Base-by-base conservation (phyloP, 345 rosid species). In the Eucalyptus paniculata region DNA sequence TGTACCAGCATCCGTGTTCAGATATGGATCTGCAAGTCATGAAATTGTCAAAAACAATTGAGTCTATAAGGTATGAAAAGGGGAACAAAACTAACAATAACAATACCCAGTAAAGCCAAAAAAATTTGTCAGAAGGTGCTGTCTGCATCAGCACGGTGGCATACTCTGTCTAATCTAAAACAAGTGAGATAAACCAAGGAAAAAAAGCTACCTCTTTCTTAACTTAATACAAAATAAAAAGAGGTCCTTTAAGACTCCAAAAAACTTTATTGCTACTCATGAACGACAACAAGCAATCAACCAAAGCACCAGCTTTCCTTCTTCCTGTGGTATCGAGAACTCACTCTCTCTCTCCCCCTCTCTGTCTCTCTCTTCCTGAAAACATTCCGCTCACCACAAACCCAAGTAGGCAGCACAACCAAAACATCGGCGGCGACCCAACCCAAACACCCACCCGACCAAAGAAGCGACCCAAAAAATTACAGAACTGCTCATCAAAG, bases 1-100 rank as follows among this genome's bases (percentile, higher is more conserved):
- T 89, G 99, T 97, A 91, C 99, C 99, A 89, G 99, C 99, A 92
- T 97, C 99, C 85, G 95, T 96, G 90, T 97, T 97, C 89, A 97
- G 88, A 91, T 97, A 97, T 77, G 99, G 99, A 93, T 97, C 99
- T 97, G 95, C 90, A 90, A 47, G 87, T 88, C n/a, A 72, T n/a
- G 87, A 88, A 45, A 88, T 26, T 60, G 28, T 45, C 37, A 34
- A 49, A 32, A n/a, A 23, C 44, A 88, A 69, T 28, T 65, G 86
- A 50, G 53, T 40, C 89, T 40, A 12, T 5, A 58, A 87, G 12
- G 47, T 24, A 34, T 87, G 16, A 32, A 40, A 42, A 87, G n/a
- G 77, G 85, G 47, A 77, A 11, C 83, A 12, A 77, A 77, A 77
- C 83, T 40, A 77, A 77, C 5, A 12, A 77, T 77, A 77, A 77